These are phyloP conservation scores for Cystofilobasidium macerans DNA, from an alignment of 768 basidiomycete species.

Conservation along the genomic window DNA sequence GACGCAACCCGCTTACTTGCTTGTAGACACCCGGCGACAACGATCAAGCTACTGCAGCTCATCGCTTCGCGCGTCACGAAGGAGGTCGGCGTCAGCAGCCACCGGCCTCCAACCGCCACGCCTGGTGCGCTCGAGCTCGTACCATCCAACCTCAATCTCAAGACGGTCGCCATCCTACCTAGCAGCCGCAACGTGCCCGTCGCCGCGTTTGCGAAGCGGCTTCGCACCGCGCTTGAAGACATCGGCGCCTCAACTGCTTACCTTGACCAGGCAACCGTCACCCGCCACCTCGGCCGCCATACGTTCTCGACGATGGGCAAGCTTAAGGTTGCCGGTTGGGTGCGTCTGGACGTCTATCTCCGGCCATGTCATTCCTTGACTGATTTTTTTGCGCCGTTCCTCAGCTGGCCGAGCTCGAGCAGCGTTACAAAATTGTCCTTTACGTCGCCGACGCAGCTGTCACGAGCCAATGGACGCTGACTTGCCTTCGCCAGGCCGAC, in stretches of 20 bases:
- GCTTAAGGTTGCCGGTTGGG: constrained; percentile 77
- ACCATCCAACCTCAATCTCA: constrained; percentile 61
- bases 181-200: constrained; percentile 77
- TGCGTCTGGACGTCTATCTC: neutral
- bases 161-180: constrained; percentile 88
- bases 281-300: constrained; percentile 81
- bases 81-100: constrained; percentile 47
- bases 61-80: constrained; percentile 85
- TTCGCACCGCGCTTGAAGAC: constrained; percentile 75
- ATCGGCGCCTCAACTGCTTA: constrained; percentile 88
- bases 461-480: constrained; percentile 93
- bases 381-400: neutral
- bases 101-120: neutral
- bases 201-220: constrained; percentile 75
- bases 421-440: constrained; percentile 81
- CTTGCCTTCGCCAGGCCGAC: constrained; percentile 93
- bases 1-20: neutral
- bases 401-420: constrained; percentile 78
- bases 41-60: constrained; percentile 47
- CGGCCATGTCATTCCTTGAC: neutral
- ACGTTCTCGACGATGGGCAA: constrained; percentile 96
- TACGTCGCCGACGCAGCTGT: constrained; percentile 90
- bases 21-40: constrained; percentile 36
- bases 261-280: constrained; percentile 86
- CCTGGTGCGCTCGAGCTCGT: constrained; percentile 20